Percentiles rank a stretch among this genome's conserved stretches.
These are phyloP conservation scores for Saccharum spontaneum DNA, from an alignment of 176 grass and related monocot species.

Conservation along the genomic window DNA sequence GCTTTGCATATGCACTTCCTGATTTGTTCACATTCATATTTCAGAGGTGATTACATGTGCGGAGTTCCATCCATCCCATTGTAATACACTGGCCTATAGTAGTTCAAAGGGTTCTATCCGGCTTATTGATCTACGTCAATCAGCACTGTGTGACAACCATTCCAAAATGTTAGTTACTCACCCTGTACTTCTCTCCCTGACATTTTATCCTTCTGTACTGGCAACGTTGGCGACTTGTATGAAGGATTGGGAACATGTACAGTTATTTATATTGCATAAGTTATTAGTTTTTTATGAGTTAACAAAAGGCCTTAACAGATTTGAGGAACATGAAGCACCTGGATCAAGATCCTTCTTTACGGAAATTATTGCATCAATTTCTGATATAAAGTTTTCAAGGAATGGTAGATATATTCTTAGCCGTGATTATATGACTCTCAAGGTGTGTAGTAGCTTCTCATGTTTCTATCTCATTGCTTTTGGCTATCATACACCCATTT, in stretches of 20 bases:
- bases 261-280: slow-evolving; percentile 14
- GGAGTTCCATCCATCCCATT: slow-evolving; percentile 94
- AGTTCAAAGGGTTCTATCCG: slow-evolving; percentile 99
- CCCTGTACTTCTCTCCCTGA: slow-evolving; percentile 26
- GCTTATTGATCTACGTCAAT: slow-evolving; percentile 95
- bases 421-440: slow-evolving; percentile 98
- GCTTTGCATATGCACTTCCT: slow-evolving; percentile 14
- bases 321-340: slow-evolving; percentile 83
- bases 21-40: slow-evolving; percentile 46
- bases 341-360: slow-evolving; percentile 91
- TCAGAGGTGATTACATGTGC: slow-evolving; percentile 99
- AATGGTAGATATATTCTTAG: slow-evolving; percentile 86
- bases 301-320: slow-evolving; percentile 48
- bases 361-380: slow-evolving; percentile 92
- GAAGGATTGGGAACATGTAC: slow-evolving; percentile 2
- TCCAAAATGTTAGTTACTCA: slow-evolving; percentile 82
- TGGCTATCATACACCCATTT: background rate
- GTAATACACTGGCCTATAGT: slow-evolving; percentile 95
- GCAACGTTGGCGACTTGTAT: background rate
- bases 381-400: slow-evolving; percentile 85
- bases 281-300: slow-evolving; percentile 32
- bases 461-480: background rate
- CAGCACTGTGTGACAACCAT: slow-evolving; percentile 94
- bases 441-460: slow-evolving; percentile 47
- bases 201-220: slow-evolving; percentile 25